A percentile compares a stretch with the other conserved stretches of the same genome.
Conservation (phyloP, 2,329 filamentous ascomycete genomes). For the Fusarium oligoseptatum region DNA sequence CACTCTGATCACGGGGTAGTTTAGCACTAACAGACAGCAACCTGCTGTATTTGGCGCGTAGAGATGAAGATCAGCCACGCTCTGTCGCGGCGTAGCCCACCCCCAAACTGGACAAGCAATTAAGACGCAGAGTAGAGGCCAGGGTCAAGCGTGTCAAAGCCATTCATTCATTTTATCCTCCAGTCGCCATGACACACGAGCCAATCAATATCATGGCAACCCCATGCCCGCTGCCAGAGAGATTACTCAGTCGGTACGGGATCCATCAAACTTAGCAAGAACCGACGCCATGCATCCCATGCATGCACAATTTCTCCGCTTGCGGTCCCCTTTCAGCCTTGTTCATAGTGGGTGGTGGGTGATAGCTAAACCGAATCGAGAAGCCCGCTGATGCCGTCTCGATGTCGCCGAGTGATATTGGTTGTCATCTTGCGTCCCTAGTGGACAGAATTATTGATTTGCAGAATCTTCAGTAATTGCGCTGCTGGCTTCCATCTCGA, state of each 20-base stretch:
- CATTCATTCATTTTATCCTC: constrained; percentile 9
- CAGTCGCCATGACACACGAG: not conserved
- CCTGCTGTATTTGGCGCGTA: constrained; percentile 35
- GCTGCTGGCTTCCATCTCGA: constrained; percentile 15
- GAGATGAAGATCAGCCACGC: constrained; percentile 44
- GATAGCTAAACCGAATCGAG: constrained; percentile 23
- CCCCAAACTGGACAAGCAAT: constrained; percentile 30
- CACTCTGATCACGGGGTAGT: constrained; percentile 10
- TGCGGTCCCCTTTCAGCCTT: constrained; percentile 29
- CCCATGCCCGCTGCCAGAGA: constrained; percentile 17
- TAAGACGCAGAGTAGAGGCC: constrained; percentile 11
- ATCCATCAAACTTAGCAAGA: not conserved
- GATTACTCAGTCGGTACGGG: constrained; percentile 8
- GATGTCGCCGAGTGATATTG: not conserved
- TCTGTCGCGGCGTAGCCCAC: constrained; percentile 26
- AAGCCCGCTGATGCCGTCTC: constrained; percentile 14
- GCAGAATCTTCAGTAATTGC: constrained; percentile 20
- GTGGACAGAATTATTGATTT: constrained; percentile 25
- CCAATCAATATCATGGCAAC: constrained; percentile 24
- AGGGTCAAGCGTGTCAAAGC: constrained; percentile 19
- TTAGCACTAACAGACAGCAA: constrained; percentile 16
- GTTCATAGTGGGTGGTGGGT: constrained; percentile 11
- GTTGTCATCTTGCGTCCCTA: not conserved
- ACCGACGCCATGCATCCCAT: not conserved
- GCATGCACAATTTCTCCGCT: constrained; percentile 18